Base-by-base conservation (phyloP, 2,329 filamentous ascomycete species). In the Cordyceps pruinosa region DNA sequence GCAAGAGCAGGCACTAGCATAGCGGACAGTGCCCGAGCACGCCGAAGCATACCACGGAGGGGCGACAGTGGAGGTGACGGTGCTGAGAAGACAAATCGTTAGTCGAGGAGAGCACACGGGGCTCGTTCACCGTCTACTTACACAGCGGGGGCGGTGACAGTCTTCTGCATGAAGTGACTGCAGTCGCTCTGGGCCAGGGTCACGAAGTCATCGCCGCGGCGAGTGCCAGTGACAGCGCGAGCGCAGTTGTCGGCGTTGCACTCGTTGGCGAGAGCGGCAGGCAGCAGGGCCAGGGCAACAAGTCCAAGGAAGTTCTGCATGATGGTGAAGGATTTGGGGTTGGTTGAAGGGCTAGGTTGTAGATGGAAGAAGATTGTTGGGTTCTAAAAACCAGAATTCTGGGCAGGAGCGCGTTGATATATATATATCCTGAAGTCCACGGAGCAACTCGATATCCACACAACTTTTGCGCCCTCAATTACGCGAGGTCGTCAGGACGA, bases 171-270 rank as follows among this genome's bases (percentile, higher is more conserved):
- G 28, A 39, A 55, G 13, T 5, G 35, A 13, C 52, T 55, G 52
- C 52, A 55, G 34, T 55, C 52, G 44, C 32, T 5, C 19, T 55
- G 21, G 12, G 52, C 52, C 5, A 1, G 3, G 7, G 44, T 39
- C 12, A 41, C 42, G 13, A 48, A 47, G 32, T 25, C n/a, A 17
- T 55, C 52, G 30, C 52, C 52, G 25, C 52, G 52, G 3, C 44
- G 44, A 25, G 52, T 55, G 34, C 52, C 52, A 5, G 52, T 55
- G 25, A 55, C 44, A 5, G 52, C 52, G 35, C 52, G 25, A 25
- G 52, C 52, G 52, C 52, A 55, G 44, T 55, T 55, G 44, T 55
- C 52, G 10, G 52, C 23, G 25, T 55, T 34, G 34, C 52, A 55
- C 17, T 30, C 52, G 7, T 21, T 28, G 34, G 52, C 52, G 23